Base-by-base conservation (phyloP, 148 eudicot species). In the Nepenthes gracilis region DNA sequence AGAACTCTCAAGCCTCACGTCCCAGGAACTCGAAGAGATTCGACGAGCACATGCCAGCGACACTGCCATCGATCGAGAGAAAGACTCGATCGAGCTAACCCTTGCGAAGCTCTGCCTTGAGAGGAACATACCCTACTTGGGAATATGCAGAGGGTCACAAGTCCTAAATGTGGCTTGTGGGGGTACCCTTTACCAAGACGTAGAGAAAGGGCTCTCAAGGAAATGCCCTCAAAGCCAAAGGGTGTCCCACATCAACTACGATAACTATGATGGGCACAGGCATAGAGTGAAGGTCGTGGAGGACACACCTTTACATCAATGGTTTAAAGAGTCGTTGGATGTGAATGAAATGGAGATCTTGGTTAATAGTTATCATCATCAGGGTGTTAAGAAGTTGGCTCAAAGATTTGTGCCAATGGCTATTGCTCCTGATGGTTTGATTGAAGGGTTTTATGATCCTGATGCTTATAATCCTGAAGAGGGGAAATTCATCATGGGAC, bases 361-460 rank as follows among this genome's bases (percentile, higher is more conserved):
- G 70, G 83, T 79, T 1, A 79, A 79, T 66, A 79, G 83, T 37
- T 79, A 79, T 54, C 83, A 79, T 43, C 83, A 79, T 54, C 83
- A 79, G 66, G 83, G 83, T 10, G 83, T 75, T 6, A 75, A 72
- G 65, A 68, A 47, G 49, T 57, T 79, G 54, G 83, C 83, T 11
- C 74, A 72, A 56, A 72, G 79, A 54, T 79, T 79, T 63, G 79
- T 75, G 6, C 77, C 83, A 13, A 75, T 79, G 83, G 83, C 83
- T 12, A 68, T 65, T 43, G 79, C 83, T 4, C 67, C 74, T n/a
- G 83, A 79, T 69, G 79, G 83, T 23, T 48, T 79, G 57, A 66
- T 79, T 47, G 83, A 79, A 79, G 83, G 79, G 54, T 79, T 79
- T 36, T 79, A 79, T 72, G 83, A 79, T 37, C 79, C 83, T 2